Evolutionary conservation across 768 basidiomycete species (phyloP), one percentile per base, ranked within the genome.

Genomic region (Mycena venus): DNA sequence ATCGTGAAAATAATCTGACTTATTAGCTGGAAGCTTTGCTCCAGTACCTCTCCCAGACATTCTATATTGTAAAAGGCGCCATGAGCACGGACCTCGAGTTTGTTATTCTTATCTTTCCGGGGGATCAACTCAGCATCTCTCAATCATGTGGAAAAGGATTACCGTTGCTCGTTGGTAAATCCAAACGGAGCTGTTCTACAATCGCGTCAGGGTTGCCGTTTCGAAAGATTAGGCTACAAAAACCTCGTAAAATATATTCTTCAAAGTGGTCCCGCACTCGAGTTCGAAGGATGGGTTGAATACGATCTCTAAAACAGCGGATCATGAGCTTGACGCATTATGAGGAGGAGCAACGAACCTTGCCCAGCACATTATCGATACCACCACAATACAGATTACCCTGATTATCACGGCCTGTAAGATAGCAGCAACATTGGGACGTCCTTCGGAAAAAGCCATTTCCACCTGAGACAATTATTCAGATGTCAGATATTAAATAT

Each of bases 381-480:
- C 32, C 4, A 67, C 3, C 0, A 66, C 27, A 1, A 32, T 31
- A 25, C 53, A 60, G 4, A 42, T 4, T 6, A 70, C 49, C 14
- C 49, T 62, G 12, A 75, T 1, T 2, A 34, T 0, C 27, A 75
- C 40, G 0, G 74, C 74, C 11, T 11, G 34, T 2, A 62, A 9
- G 31, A 75, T 62, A 4, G 68, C 69, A 11, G 34, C 40, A 0
- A 60, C 17, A 32, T 75, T 64, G 0, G 59, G 42, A 1, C 17
- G 19, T 19, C 68, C 68, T 2, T 9, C 25, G 0, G 36, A 15
- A 2, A 70, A n/a, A 2, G 69, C 74, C 1, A 10, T 34, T 63
- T 74, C 73, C 5, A 74, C 68, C 73, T 74, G n/a, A n/a, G n/a
- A n/a, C n/a, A n/a, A 19, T 17, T 3, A 38, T 25, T 4, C n/a